A percentile compares a stretch with the other conserved stretches of the same genome.
These are phyloP conservation scores for Colletotrichum echinochloae DNA, from an alignment of 2,329 filamentous ascomycete species.

Conservation along the genomic window DNA sequence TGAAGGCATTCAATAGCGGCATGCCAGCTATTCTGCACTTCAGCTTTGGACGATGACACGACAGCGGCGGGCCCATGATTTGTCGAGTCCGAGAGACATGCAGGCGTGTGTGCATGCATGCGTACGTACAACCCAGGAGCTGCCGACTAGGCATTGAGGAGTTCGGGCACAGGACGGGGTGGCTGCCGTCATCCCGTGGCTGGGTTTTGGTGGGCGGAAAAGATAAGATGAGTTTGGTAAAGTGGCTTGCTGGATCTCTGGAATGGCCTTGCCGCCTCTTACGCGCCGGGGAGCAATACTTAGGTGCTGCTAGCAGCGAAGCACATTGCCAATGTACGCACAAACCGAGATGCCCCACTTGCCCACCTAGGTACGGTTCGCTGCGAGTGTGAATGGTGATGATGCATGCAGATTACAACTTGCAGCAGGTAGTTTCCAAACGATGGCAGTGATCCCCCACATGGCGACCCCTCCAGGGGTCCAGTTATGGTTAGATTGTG, in stretches of 20 bases:
- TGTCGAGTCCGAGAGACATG: background rate
- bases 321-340: no score
- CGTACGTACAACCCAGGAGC: no score
- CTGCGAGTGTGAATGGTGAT: no score
- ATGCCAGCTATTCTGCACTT: background rate
- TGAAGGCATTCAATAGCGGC: background rate
- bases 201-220: background rate
- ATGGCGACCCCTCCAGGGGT: conserved; percentile 15
- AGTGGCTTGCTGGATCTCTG: conserved; percentile 37
- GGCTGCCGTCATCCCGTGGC: background rate
- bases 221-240: conserved; percentile 17
- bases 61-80: conserved; percentile 7
- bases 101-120: no score
- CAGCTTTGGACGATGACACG: background rate
- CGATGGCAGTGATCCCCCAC: conserved; percentile 8
- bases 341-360: no score
- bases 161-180: conserved; percentile 1
- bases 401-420: background rate
- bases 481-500: conserved; percentile 1
- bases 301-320: no score
- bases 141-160: background rate
- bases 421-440: conserved; percentile 3
- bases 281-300: no score
- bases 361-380: no score
- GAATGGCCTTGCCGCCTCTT: conserved; percentile 5